phyloP scores from a whole-genome alignment of 1,284 basidiomycete species.

The Sporisorium exsertum region DNA sequence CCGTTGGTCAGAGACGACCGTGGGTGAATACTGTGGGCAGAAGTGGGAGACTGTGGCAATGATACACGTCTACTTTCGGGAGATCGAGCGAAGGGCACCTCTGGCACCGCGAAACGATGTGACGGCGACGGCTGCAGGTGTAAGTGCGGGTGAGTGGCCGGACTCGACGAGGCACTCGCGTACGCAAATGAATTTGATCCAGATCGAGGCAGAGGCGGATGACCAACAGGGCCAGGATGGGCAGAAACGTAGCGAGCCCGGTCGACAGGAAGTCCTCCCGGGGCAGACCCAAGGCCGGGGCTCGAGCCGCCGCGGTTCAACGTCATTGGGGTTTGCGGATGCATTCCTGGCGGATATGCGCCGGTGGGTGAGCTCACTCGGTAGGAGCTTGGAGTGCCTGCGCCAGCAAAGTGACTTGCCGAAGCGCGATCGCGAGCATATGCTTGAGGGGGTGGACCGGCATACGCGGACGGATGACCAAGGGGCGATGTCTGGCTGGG shows the following conservation, averaged over 20 bases:
- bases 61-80: conserved; percentile 37
- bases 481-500: conserved; percentile 33
- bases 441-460: not conserved
- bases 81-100: conserved; percentile 36
- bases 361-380: conserved; percentile 29
- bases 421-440: conserved; percentile 23
- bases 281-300: conserved; percentile 24
- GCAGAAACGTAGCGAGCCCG: conserved; percentile 22
- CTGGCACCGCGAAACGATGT: conserved; percentile 48
- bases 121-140: conserved; percentile 51
- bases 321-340: conserved; percentile 18
- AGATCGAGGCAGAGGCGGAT: conserved; percentile 24
- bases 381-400: conserved; percentile 11
- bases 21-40: conserved; percentile 12
- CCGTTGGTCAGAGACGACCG: conserved; percentile 1
- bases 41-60: conserved; percentile 36
- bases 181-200: conserved; percentile 26
- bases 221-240: conserved; percentile 20
- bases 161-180: conserved; percentile 41
- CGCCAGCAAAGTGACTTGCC: not conserved
- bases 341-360: conserved; percentile 20
- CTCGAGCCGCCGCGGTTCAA: conserved; percentile 38
- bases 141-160: conserved; percentile 19
- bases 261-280: conserved; percentile 20
- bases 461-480: conserved; percentile 12